Evolutionary conservation across 2,329 filamentous ascomycete species (phyloP), one percentile per base, ranked within the genome.

Genomic region (Penicillium olsonii): DNA sequence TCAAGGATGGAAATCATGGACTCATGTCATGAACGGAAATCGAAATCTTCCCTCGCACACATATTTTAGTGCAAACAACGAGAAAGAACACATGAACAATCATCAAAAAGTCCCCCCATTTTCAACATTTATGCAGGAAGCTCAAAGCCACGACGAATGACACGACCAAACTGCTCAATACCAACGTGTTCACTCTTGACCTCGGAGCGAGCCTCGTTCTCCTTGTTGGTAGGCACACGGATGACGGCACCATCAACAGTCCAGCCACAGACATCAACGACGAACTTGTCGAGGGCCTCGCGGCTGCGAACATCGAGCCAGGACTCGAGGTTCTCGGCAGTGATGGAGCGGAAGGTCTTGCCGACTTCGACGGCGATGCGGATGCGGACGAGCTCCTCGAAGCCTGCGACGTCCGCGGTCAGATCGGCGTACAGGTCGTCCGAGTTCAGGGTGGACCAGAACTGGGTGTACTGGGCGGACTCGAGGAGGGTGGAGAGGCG

Each of bases 381-480:
- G 60, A 95, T 82, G 59, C 94, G 87, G 77, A 99, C 87, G 52
- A 92, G 78, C 70, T 97, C 92, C 79, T 99, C 94, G 70, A 99
- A 99, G 33, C 92, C 94, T 38, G 85, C 82, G 44, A 97, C 92
- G 65, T 99, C 95, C 63, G 92, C 94, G 52, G 92, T 90, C 61
- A 99, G 78, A 70, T 99, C 94, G 53, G 92, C 92, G 76, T 95
- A 97, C 49, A 96, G 82, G 72, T 99, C 94, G 68, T 99, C 92
- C 51, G 85, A 88, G 78, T 96, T 90, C 50, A 97, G 81, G 8
- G 90, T 92, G 38, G 84, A 83, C 94, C 94, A 99, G 84, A 99
- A 99, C 61, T 84, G 82, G 51, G 86, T 80, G 78, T 97, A 99
- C 74, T 95, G 87, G 48, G 92, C 90, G 62, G 87, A 87, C 73